Percentiles rank a stretch among this genome's conserved stretches.
Evolutionary conservation across 2,329 filamentous ascomycete genomes (phyloP).

Genomic region (Cladosporium sphaerospermum): DNA sequence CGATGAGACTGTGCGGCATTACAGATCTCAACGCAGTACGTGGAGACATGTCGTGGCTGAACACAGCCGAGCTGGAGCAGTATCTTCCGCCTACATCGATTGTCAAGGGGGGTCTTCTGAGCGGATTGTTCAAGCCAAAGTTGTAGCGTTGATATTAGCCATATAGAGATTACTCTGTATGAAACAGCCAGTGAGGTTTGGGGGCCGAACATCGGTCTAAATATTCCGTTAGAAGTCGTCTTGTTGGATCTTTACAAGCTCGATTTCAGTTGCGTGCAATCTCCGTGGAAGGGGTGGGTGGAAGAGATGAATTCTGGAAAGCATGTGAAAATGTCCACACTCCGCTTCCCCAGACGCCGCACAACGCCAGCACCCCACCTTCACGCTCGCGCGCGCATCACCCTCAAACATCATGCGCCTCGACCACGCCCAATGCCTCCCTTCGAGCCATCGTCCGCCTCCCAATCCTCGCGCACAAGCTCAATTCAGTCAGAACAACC

Average conservation of each 20-base stretch:
- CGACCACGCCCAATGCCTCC: conserved; percentile 9
- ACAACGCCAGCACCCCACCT: conserved; percentile 2
- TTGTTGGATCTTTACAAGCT: no score
- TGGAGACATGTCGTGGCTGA: conserved; percentile 50
- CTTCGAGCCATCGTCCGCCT: conserved; percentile 14
- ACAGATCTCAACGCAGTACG: conserved; percentile 55
- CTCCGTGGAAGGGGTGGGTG: no score
- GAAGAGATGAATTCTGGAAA: not conserved
- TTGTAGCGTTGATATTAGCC: not conserved
- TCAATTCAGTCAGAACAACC: conserved; percentile 14
- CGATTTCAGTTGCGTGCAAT: no score
- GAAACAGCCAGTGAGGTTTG: no score
- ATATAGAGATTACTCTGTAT: not conserved
- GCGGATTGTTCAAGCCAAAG: conserved; percentile 3
- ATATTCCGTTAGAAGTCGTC: no score
- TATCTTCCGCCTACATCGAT: conserved; percentile 35
- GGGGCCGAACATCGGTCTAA: no score
- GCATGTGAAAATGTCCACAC: not conserved
- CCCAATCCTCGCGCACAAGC: conserved; percentile 17
- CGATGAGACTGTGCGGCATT: conserved; percentile 61
- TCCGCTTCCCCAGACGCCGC: conserved; percentile 7
- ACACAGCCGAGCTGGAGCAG: conserved; percentile 47
- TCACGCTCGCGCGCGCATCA: conserved; percentile 12
- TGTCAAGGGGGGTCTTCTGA: not conserved
- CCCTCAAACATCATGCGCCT: conserved; percentile 5